Evolutionary conservation across 1,284 basidiomycete species (phyloP).

Genomic region (Peniophora sp.): DNA sequence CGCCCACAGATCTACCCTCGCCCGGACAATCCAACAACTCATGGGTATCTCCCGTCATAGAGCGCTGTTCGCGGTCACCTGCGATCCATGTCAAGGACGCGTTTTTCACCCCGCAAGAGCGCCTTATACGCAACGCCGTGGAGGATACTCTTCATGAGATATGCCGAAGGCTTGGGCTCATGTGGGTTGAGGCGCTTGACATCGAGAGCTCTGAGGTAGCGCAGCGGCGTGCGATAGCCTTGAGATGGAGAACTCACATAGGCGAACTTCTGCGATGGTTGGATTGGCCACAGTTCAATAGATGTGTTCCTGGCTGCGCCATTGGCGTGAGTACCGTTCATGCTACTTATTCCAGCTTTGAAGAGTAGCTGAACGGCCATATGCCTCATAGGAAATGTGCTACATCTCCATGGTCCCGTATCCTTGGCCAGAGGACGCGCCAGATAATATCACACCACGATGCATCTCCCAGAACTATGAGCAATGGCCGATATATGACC

Average conservation of each 20-base stretch:
- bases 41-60: slow-evolving; percentile 24
- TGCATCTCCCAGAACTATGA: not conserved
- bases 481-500: no score
- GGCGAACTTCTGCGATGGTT: slow-evolving; percentile 32
- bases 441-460: slow-evolving; percentile 9
- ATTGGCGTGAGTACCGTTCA: slow-evolving; percentile 24
- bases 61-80: slow-evolving; percentile 27
- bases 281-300: slow-evolving; percentile 37
- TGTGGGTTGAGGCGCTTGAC: slow-evolving; percentile 34
- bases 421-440: slow-evolving; percentile 1
- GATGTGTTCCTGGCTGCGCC: slow-evolving; percentile 31
- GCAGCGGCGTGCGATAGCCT: slow-evolving; percentile 11
- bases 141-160: slow-evolving; percentile 33
- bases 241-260: slow-evolving; percentile 22
- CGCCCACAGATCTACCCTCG: slow-evolving; percentile 9
- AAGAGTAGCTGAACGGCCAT: not conserved
- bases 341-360: not conserved
- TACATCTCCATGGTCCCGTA: slow-evolving; percentile 39
- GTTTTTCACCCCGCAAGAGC: slow-evolving; percentile 27
- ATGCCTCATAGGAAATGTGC: slow-evolving; percentile 31
- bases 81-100: slow-evolving; percentile 18
- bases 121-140: slow-evolving; percentile 23
- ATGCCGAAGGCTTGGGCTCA: slow-evolving; percentile 32
- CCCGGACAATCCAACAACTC: slow-evolving; percentile 9
- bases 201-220: slow-evolving; percentile 11